Evolutionary conservation across 1,284 basidiomycete genomes (phyloP).

Genomic region (Leccinum ambiguum): DNA sequence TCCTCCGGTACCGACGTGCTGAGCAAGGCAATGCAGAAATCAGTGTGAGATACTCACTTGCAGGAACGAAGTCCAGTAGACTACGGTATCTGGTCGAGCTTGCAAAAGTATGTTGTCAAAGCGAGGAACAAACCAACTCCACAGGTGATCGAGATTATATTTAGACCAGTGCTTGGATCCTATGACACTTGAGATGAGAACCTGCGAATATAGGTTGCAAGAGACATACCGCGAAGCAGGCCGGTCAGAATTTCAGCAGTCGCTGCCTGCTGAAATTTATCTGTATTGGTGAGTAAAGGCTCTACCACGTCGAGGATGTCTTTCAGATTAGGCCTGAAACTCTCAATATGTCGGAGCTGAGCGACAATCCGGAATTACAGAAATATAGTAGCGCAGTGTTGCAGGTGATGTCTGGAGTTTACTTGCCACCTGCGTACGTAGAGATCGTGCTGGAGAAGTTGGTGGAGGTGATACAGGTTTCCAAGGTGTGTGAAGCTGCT

Average conservation of each 20-base stretch:
- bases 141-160: constrained; percentile 58
- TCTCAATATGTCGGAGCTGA: constrained; percentile 79
- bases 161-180: constrained; percentile 92
- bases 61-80: constrained; percentile 72
- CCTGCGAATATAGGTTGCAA: constrained; percentile 2
- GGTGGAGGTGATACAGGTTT: constrained; percentile 65
- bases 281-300: constrained; percentile 61
- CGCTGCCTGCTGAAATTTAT: constrained; percentile 92
- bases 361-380: constrained; percentile 73
- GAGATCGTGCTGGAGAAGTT: constrained; percentile 60
- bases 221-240: constrained; percentile 55
- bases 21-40: constrained; percentile 1
- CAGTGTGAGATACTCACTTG: constrained; percentile 38
- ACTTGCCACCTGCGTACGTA: constrained; percentile 62
- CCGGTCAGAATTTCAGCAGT: constrained; percentile 87
- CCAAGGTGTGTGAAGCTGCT: constrained; percentile 47
- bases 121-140: constrained; percentile 79
- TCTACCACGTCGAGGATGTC: constrained; percentile 57
- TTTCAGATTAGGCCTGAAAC: constrained; percentile 70
- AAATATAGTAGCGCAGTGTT: constrained; percentile 73
- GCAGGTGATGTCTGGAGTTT: constrained; percentile 70
- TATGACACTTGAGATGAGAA: constrained; percentile 27
- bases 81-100: constrained; percentile 82
- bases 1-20: constrained; percentile 43
- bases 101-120: constrained; percentile 73